Percentiles rank a stretch among this genome's conserved stretches.
phyloP scores from a whole-genome alignment of 345 rosid genomes.

The Rhizophora mangle region DNA sequence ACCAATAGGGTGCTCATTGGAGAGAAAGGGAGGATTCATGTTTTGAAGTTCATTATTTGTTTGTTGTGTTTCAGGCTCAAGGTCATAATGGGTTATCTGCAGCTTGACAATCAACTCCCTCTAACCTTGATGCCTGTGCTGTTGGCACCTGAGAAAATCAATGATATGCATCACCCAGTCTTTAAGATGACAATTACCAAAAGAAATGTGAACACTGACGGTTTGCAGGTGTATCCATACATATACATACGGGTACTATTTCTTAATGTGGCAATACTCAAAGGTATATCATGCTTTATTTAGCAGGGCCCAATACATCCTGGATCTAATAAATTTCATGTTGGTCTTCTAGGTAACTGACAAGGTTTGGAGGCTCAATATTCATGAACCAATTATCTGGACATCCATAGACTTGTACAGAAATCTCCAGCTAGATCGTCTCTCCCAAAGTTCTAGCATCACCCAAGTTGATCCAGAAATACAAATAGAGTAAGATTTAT shows the following conservation, averaged over 20 bases:
- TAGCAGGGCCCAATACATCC: constrained; percentile 13
- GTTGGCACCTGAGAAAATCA: constrained; percentile 74
- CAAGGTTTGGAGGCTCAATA: constrained; percentile 76
- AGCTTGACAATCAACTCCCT: constrained; percentile 96
- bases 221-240: constrained; percentile 77
- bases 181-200: constrained; percentile 86
- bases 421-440: constrained; percentile 74
- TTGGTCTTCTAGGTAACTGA: constrained; percentile 64
- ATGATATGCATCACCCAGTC: constrained; percentile 76
- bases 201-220: constrained; percentile 71
- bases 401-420: constrained; percentile 70
- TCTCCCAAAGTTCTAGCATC: constrained; percentile 67
- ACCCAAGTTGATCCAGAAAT: constrained; percentile 96
- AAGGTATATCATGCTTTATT: constrained; percentile 11
- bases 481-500: constrained; percentile 61
- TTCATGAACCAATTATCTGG: constrained; percentile 98
- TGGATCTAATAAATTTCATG: constrained; percentile 6
- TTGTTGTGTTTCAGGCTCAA: constrained; percentile 69
- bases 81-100: constrained; percentile 77
- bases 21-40: constrained; percentile 1
- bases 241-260: constrained; percentile 82
- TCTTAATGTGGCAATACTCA: constrained; percentile 6
- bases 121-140: constrained; percentile 88
- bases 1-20: not conserved
- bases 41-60: constrained; percentile 10